These are phyloP conservation scores for Fusarium temperatum DNA, from an alignment of 2,329 filamentous ascomycete genomes.

Conservation along the genomic window DNA sequence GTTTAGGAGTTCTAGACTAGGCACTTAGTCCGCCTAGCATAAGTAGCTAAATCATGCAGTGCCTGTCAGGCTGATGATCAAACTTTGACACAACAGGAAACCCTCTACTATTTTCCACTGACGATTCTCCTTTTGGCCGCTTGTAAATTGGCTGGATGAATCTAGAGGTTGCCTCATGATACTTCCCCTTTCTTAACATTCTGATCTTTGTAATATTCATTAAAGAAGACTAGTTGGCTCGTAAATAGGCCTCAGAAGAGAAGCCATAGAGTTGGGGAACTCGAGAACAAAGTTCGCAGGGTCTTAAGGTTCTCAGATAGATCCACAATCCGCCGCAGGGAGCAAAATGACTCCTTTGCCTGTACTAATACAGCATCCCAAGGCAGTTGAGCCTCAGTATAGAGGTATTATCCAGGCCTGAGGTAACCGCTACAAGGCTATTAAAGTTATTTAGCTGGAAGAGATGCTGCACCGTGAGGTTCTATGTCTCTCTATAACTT, in stretches of 20 bases:
- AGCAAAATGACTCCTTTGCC: neutral
- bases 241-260: neutral
- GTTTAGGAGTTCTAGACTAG: neutral
- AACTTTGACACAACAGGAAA: neutral
- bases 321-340: neutral
- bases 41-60: too few species aligned
- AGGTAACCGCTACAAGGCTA: neutral
- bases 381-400: neutral
- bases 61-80: neutral
- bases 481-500: too few species aligned
- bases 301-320: neutral
- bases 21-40: neutral
- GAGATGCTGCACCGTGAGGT: too few species aligned
- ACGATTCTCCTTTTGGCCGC: neutral
- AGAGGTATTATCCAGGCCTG: neutral
- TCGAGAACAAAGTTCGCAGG: neutral
- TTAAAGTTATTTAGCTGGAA: neutral
- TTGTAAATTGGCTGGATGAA: rapidly evolving
- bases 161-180: too few species aligned
- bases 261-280: neutral
- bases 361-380: neutral
- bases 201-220: neutral
- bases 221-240: neutral
- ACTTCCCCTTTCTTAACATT: neutral
- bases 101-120: neutral